Evolutionary conservation across 495 filamentous ascomycete genomes (phyloP).

Genomic region (Eremomyces bilateralis): DNA sequence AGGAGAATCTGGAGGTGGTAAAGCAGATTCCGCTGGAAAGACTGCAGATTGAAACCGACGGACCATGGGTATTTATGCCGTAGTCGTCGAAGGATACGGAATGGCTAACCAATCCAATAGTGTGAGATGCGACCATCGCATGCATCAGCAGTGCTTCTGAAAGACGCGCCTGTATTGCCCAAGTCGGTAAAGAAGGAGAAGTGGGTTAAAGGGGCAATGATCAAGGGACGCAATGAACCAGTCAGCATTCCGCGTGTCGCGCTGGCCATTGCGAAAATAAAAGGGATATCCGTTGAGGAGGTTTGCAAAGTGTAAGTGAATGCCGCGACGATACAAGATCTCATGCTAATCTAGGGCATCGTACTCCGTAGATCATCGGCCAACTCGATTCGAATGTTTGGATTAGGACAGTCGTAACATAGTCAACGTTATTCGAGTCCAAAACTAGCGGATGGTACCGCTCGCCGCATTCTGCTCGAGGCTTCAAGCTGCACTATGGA

Average conservation of each 20-base stretch:
- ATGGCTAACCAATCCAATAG: constrained; percentile 8
- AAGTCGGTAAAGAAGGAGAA: constrained; percentile 75
- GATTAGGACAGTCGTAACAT: too few relatives aligned
- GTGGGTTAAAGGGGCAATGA: constrained; percentile 59
- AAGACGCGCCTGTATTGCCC: constrained; percentile 18
- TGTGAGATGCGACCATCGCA: constrained; percentile 46
- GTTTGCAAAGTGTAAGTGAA: constrained; percentile 59
- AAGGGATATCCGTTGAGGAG: constrained; percentile 55
- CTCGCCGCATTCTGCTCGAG: too few relatives aligned
- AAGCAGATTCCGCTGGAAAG: constrained; percentile 46
- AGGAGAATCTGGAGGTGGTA: constrained; percentile 67
- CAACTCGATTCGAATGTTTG: too few relatives aligned
- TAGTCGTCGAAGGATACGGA: too few relatives aligned
- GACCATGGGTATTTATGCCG: constrained; percentile 50
- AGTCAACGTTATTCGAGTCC: too few relatives aligned
- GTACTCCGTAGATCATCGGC: too few relatives aligned
- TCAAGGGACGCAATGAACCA: constrained; percentile 87
- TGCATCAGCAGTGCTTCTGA: constrained; percentile 35
- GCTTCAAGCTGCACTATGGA: too few relatives aligned
- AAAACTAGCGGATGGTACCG: too few relatives aligned
- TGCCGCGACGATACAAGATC: too few relatives aligned
- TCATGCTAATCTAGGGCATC: too few relatives aligned
- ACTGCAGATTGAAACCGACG: constrained; percentile 84
- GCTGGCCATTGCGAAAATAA: constrained; percentile 62
- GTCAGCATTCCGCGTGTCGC: constrained; percentile 69